phyloP scores from a whole-genome alignment of 768 basidiomycete genomes.

The Lentinula sp. region DNA sequence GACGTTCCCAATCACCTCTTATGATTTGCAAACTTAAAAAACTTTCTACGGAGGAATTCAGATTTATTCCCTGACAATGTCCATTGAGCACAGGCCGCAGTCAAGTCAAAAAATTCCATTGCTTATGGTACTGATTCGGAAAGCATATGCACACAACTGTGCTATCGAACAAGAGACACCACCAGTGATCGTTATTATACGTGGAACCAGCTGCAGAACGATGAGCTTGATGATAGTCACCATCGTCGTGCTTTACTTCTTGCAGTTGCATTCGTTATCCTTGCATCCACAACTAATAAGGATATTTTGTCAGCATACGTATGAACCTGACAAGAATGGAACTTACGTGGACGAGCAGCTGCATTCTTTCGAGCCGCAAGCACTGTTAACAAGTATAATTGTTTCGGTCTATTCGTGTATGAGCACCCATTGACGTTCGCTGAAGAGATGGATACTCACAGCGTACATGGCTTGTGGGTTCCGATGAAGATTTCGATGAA shows the following conservation, averaged over 20 bases:
- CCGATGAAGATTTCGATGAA: neutral
- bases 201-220: neutral
- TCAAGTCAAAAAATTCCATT: too few species aligned
- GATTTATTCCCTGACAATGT: too few species aligned
- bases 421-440: neutral
- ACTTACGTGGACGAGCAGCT: neutral
- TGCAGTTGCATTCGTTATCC: neutral
- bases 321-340: neutral
- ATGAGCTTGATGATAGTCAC: neutral
- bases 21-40: too few species aligned
- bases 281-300: conserved; percentile 1
- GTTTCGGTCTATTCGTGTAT: neutral
- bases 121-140: too few species aligned
- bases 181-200: too few species aligned
- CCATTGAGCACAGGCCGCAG: too few species aligned
- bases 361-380: neutral
- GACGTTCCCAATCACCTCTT: too few species aligned
- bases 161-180: too few species aligned
- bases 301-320: neutral
- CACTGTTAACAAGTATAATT: neutral
- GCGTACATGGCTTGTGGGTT: neutral
- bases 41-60: too few species aligned
- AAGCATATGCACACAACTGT: too few species aligned
- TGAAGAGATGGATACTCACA: neutral
- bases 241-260: neutral